phyloP scores from a whole-genome alignment of 2,329 filamentous ascomycete genomes.

The Fusarium paranaense region DNA sequence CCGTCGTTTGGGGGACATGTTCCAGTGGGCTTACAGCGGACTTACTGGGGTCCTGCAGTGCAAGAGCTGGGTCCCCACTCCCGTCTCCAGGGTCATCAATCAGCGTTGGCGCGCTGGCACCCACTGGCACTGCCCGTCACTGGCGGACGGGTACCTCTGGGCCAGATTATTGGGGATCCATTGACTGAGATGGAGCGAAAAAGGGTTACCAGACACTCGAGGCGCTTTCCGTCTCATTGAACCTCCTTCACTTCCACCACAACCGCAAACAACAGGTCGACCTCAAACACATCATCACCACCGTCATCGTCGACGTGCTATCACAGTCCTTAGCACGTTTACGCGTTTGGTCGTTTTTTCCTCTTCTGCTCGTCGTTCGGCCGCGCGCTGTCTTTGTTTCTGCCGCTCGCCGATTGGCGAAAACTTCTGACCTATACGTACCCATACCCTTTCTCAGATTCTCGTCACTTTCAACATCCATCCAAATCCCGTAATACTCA shows the following conservation, averaged over 20 bases:
- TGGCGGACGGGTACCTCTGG: background rate
- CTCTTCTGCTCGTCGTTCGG: conserved; percentile 24
- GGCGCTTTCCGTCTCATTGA: conserved; percentile 44
- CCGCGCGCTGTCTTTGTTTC: conserved; percentile 36
- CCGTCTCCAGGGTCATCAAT: background rate
- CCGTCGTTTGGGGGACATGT: background rate
- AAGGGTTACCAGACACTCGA: conserved; percentile 41
- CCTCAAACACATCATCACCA: conserved; percentile 28
- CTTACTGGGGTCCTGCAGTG: conserved; percentile 23
- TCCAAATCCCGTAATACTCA: conserved; percentile 23
- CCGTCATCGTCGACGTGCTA: conserved; percentile 17
- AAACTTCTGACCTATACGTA: conserved; percentile 47
- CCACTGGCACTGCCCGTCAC: conserved; percentile 18
- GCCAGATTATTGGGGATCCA: conserved; percentile 16
- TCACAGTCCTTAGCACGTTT: background rate
- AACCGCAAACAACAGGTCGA: conserved; percentile 15
- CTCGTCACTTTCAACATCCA: conserved; percentile 33
- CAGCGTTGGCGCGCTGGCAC: conserved; percentile 25
- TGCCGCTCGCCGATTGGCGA: conserved; percentile 36
- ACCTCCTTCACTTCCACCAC: conserved; percentile 36
- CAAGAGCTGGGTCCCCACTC: background rate
- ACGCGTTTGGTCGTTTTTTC: conserved; percentile 14
- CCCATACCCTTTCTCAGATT: conserved; percentile 37
- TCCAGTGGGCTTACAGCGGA: conserved; percentile 6
- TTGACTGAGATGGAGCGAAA: conserved; percentile 32